Conservation (phyloP, 306 rosid species). For the Vachellia collinsii region DNA sequence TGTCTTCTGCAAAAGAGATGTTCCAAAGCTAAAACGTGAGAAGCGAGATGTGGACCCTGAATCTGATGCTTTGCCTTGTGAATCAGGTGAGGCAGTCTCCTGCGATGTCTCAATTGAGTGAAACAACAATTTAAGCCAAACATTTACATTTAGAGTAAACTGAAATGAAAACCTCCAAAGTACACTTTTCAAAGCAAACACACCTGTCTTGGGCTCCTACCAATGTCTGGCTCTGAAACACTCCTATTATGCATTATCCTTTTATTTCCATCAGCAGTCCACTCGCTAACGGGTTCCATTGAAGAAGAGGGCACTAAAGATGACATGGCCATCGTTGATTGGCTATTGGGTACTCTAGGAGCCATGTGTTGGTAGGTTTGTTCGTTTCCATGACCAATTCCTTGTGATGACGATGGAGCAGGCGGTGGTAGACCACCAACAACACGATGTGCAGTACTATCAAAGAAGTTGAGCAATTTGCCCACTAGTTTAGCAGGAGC, state of each 20-base stretch:
- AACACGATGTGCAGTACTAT: slow-evolving; percentile 91
- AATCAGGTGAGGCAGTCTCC: slow-evolving; percentile 50
- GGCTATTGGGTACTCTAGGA: slow-evolving; percentile 70
- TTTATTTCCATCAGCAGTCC: slow-evolving; percentile 56
- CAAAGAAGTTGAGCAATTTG: slow-evolving; percentile 85
- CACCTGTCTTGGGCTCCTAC: slow-evolving; percentile 86
- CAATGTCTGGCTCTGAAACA: slow-evolving; percentile 92
- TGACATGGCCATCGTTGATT: slow-evolving; percentile 91
- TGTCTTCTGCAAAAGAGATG: slow-evolving; percentile 77
- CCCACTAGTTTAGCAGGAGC: slow-evolving; percentile 85
- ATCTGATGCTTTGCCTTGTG: slow-evolving; percentile 48
- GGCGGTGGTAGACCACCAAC: slow-evolving; percentile 94
- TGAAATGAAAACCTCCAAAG: slow-evolving; percentile 5
- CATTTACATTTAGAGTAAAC: slow-evolving; percentile 17
- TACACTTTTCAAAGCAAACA: slow-evolving; percentile 32
- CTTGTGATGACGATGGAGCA: slow-evolving; percentile 69
- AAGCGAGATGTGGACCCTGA: slow-evolving; percentile 71
- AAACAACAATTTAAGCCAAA: slow-evolving; percentile 23
- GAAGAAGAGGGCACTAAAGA: slow-evolving; percentile 86
- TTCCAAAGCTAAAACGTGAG: slow-evolving; percentile 81
- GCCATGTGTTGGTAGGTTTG: slow-evolving; percentile 50
- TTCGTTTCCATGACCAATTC: slow-evolving; percentile 55
- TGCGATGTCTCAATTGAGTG: slow-evolving; percentile 43
- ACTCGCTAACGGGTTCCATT: slow-evolving; percentile 75
- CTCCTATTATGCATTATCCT: slow-evolving; percentile 70